These are phyloP conservation scores for Boletellus sp. DNA, from an alignment of 768 basidiomycete genomes.

Conservation along the genomic window DNA sequence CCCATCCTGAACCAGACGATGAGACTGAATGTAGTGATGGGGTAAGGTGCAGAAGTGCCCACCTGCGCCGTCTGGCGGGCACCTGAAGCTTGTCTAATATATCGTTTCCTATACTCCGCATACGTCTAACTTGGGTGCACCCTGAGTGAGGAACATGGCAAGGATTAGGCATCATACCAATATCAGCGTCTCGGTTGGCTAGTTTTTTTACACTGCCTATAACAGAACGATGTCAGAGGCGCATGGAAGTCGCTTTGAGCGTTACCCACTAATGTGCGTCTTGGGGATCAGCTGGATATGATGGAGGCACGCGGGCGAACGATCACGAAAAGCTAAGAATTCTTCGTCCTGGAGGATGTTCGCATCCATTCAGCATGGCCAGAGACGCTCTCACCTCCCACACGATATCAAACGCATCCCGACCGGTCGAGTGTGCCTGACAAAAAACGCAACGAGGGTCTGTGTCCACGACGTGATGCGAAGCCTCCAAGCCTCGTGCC, in stretches of 20 bases:
- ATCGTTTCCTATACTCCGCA: conserved; percentile 49
- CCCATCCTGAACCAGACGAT: conserved; percentile 51
- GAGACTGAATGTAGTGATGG: background rate
- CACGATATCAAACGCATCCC: conserved; percentile 41
- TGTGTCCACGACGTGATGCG: background rate
- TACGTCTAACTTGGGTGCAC: conserved; percentile 37
- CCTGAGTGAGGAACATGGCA: conserved; percentile 19
- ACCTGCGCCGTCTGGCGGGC: conserved; percentile 46
- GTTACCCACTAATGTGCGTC: conserved; percentile 47
- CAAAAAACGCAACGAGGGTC: conserved; percentile 37
- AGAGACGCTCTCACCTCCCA: conserved; percentile 41
- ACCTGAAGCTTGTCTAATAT: conserved; percentile 48
- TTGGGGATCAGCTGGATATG: conserved; percentile 54
- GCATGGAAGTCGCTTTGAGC: background rate
- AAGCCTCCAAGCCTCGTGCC: background rate
- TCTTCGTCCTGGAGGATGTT: conserved; percentile 36
- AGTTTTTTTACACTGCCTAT: conserved; percentile 57
- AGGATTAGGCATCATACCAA: conserved; percentile 40
- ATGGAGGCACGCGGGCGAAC: conserved; percentile 43
- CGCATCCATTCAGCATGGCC: background rate
- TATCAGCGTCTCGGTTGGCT: conserved; percentile 38
- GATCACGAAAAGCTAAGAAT: conserved; percentile 52
- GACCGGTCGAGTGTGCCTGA: conserved; percentile 34
- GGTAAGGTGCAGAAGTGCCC: conserved; percentile 2
- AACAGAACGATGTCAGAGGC: background rate